Percentiles rank a stretch among this genome's conserved stretches.
These are phyloP conservation scores for Monilinia laxa DNA, from an alignment of 2,329 filamentous ascomycete species.

Conservation along the genomic window DNA sequence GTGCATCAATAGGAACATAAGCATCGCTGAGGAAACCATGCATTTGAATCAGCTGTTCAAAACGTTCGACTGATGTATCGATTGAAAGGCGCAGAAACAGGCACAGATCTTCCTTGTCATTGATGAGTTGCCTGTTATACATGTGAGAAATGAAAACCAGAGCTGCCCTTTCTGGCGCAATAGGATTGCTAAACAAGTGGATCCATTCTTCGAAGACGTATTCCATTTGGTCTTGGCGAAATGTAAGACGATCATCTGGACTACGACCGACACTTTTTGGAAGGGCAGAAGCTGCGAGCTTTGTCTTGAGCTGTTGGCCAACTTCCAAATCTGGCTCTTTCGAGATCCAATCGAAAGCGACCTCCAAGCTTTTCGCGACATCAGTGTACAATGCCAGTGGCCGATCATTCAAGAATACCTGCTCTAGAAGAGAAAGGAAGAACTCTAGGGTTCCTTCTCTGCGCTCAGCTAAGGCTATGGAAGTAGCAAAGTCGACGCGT, in stretches of 20 bases:
- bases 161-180: conserved; percentile 69
- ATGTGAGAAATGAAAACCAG: conserved; percentile 82
- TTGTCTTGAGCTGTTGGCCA: conserved; percentile 70
- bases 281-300: conserved; percentile 55
- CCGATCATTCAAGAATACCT: conserved; percentile 73
- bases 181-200: conserved; percentile 73
- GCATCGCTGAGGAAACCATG: conserved; percentile 58
- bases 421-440: conserved; percentile 75
- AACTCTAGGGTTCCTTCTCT: conserved; percentile 74
- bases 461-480: conserved; percentile 68
- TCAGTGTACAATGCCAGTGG: conserved; percentile 80
- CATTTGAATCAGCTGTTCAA: conserved; percentile 66
- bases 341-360: conserved; percentile 75
- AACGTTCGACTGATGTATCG: conserved; percentile 74
- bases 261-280: conserved; percentile 53
- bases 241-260: conserved; percentile 56
- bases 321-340: conserved; percentile 67
- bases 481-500: conserved; percentile 68
- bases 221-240: conserved; percentile 79
- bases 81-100: conserved; percentile 79
- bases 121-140: conserved; percentile 70
- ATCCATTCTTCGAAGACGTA: conserved; percentile 98
- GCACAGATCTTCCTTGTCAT: conserved; percentile 71
- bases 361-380: conserved; percentile 79
- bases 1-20: conserved; percentile 68